These are phyloP conservation scores for Diplocarpon mali DNA, from an alignment of 2,329 filamentous ascomycete species.

Conservation along the genomic window DNA sequence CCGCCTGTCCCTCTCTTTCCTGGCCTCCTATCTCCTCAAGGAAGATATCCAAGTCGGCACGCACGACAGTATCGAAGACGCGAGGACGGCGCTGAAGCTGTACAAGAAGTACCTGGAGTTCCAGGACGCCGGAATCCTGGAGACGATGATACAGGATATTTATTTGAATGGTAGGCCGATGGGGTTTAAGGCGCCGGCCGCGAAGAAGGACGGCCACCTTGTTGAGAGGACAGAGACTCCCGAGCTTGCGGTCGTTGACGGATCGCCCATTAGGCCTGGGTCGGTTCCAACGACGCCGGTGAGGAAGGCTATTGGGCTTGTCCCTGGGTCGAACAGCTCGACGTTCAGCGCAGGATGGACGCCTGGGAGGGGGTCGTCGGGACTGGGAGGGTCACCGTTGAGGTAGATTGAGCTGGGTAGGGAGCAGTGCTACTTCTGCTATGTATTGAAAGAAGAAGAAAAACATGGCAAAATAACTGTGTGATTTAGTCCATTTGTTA, in stretches of 20 bases:
- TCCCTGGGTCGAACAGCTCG: constrained; percentile 26
- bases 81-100: constrained; percentile 76
- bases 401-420: constrained; percentile 7
- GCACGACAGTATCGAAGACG: constrained; percentile 94
- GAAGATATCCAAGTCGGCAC: constrained; percentile 89
- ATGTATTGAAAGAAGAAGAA: neutral
- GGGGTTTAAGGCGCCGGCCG: constrained; percentile 42
- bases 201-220: constrained; percentile 35
- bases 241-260: constrained; percentile 32
- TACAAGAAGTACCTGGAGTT: constrained; percentile 88
- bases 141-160: constrained; percentile 77
- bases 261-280: neutral
- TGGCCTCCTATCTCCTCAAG: constrained; percentile 83
- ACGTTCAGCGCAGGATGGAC: constrained; percentile 34
- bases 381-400: constrained; percentile 17
- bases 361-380: constrained; percentile 33
- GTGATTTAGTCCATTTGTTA: neutral
- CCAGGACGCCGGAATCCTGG: constrained; percentile 70
- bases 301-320: constrained; percentile 30
- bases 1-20: constrained; percentile 82
- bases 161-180: constrained; percentile 55
- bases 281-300: constrained; percentile 37
- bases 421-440: neutral
- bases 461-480: neutral
- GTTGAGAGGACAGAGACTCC: constrained; percentile 43